Evolutionary conservation across 306 rosid genomes (phyloP), one percentile per base, ranked within the genome.

Genomic region (Corylus americana): DNA sequence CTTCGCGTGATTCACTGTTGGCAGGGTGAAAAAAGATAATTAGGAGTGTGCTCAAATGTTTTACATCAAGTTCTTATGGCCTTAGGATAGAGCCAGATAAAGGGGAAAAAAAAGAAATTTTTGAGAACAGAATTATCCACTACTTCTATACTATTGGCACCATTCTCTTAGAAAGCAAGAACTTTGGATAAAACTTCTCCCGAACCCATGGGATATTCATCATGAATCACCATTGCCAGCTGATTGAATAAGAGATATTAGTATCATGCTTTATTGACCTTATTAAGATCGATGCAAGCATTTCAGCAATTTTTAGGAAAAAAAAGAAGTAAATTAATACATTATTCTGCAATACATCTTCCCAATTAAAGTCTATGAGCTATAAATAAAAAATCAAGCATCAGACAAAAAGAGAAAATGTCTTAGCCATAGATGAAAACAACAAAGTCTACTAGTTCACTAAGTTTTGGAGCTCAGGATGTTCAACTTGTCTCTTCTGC

Each of bases 401-500:
- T 51, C 59, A 55, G 49, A 74, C 22, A 61, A 22, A 14, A 8
- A 55, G 47, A 48, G 47, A 45, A n/a, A 45, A 48, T 27, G 35
- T 55, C 29, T 54, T 63, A 22, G 47, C 45, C 54, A 63, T 6
- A 29, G 49, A 64, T 29, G 22, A 75, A 68, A 35, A 54, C 8
- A 71, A 58, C 63, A 55, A 55, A 71, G n/a, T 57, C 68, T 70
- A 61, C 50, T 5, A 77, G 29, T 78, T n/a, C 80, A 47, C 82
- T 74, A 71, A 57, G 63, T 74, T 83, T 76, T 68, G 82, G 67
- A 83, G 76, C 78, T 78, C 86, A 82, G 76, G 76, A 80, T 78
- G 85, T 67, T 83, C 83, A 82, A 83, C 75, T 70, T 75, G 78
- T 74, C 88, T 84, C 82, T 77, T 85, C 87, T 83, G 84, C 83